Percentiles rank a stretch among this genome's conserved stretches.
Conservation (phyloP, 2,329 filamentous ascomycete species). For the Aureobasidium sp. region DNA sequence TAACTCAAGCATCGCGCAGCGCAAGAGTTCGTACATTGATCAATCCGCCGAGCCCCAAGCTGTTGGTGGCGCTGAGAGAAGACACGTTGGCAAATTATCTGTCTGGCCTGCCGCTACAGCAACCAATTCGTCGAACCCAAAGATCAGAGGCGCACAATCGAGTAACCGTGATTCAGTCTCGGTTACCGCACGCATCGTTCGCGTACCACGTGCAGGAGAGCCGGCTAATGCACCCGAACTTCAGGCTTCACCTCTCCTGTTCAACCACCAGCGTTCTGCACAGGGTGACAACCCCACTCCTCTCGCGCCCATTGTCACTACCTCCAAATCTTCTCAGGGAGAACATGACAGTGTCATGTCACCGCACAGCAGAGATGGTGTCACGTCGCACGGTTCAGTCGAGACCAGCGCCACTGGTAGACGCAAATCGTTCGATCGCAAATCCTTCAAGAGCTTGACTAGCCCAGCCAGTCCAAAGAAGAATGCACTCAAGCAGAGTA, state of each 20-base stretch:
- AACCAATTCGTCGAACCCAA: not conserved
- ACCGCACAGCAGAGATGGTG: conserved; percentile 1
- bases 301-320: not conserved
- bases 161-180: conserved; percentile 68
- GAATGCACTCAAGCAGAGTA: conserved; percentile 4
- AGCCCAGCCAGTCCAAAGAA: conserved; percentile 11
- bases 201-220: conserved; percentile 44
- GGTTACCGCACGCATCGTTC: conserved; percentile 76
- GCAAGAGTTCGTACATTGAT: conserved; percentile 13
- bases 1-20: conserved; percentile 2
- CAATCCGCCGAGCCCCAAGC: not conserved
- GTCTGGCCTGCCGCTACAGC: conserved; percentile 6
- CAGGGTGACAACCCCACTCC: conserved; percentile 12
- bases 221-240: conserved; percentile 43
- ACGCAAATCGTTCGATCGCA: conserved; percentile 17
- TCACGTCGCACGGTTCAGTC: not conserved
- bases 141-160: not conserved
- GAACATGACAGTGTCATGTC: conserved; percentile 10
- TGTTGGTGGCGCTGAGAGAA: not conserved
- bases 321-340: not conserved
- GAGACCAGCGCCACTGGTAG: not conserved
- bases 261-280: conserved; percentile 52
- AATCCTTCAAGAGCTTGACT: conserved; percentile 15
- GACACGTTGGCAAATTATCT: not conserved
- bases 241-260: conserved; percentile 51